Evolutionary conservation across 805 yeast species (phyloP).

Genomic region (Tetrapisispora namnaoensis): DNA sequence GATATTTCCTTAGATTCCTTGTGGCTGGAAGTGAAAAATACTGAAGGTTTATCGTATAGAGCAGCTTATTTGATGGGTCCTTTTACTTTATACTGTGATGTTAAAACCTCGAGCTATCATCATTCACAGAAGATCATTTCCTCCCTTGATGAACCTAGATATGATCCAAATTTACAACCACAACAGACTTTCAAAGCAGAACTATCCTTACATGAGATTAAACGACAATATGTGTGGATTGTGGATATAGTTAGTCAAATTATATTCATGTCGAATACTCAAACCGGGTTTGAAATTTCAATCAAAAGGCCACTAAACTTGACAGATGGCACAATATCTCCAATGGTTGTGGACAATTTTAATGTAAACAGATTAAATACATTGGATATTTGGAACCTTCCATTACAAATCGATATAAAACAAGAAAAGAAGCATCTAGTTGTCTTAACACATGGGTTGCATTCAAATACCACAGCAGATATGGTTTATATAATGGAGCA

Average conservation of each 20-base stretch:
- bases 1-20: slow-evolving; percentile 27
- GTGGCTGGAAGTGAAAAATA: slow-evolving; percentile 53
- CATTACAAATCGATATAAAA: slow-evolving; percentile 19
- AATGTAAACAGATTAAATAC: slow-evolving; percentile 46
- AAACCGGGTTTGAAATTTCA: slow-evolving; percentile 51
- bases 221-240: slow-evolving; percentile 51
- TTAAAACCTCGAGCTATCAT: slow-evolving; percentile 45
- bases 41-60: slow-evolving; percentile 38
- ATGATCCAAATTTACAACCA: slow-evolving; percentile 61
- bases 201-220: slow-evolving; percentile 53
- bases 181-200: slow-evolving; percentile 55
- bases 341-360: slow-evolving; percentile 30
- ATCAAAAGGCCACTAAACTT: slow-evolving; percentile 16
- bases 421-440: slow-evolving; percentile 51
- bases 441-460: slow-evolving; percentile 66
- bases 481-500: slow-evolving; percentile 65
- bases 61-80: slow-evolving; percentile 77
- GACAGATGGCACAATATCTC: neutral
- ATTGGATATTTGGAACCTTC: slow-evolving; percentile 62
- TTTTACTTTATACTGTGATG: slow-evolving; percentile 61
- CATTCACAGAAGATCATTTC: slow-evolving; percentile 43
- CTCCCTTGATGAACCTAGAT: slow-evolving; percentile 70
- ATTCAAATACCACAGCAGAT: slow-evolving; percentile 68
- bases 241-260: slow-evolving; percentile 67
- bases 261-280: slow-evolving; percentile 52